Evolutionary conservation across 169 alveolate species (phyloP), one percentile per base, ranked within the genome.

Genomic region (Plasmodium reichenowi): DNA sequence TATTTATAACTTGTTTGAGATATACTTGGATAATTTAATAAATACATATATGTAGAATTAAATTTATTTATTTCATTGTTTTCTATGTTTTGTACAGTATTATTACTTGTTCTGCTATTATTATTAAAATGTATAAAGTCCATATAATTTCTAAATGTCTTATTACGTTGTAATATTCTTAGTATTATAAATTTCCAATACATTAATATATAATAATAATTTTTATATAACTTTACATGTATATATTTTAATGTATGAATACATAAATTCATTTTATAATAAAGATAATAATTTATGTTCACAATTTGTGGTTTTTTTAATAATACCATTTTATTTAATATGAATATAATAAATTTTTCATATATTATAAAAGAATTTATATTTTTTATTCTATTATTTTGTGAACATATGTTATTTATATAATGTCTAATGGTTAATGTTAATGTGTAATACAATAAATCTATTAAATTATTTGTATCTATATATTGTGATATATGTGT

Each of bases 1-100:
- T 78, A 78, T 64, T 66, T 78, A 59, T 78, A 78, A 17, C 47
- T 66, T 17, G 89, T 78, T 78, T 78, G 89, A 6, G 89, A 78
- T 24, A 78, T 63, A 70, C 68, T 64, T 54, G 89, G 89, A 45
- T 64, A 78, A 56, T 54, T 26, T 32, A 78, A 59, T 8, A 78
- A 78, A 15, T 66, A n/a, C 15, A 50, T 20, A 58, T 59, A 24
- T 8, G 54, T 12, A 22, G 29, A 10, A 22, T 48, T 74, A 38
- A 38, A 38, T n/a, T 17, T 12, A 10, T 62, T 24, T 12, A 45
- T 17, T 29, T 52, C 62, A 3, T 13, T 47, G 24, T 64, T 4
- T 20, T 32, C 59, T 9, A 56, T 38, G 13, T 45, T 63, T 10
- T 73, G 8, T 12, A 22, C 3, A 22, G 10, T 3, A 24, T 12